Evolutionary conservation across 1,284 basidiomycete species (phyloP).

Genomic region (Singerocomus inundabilis): DNA sequence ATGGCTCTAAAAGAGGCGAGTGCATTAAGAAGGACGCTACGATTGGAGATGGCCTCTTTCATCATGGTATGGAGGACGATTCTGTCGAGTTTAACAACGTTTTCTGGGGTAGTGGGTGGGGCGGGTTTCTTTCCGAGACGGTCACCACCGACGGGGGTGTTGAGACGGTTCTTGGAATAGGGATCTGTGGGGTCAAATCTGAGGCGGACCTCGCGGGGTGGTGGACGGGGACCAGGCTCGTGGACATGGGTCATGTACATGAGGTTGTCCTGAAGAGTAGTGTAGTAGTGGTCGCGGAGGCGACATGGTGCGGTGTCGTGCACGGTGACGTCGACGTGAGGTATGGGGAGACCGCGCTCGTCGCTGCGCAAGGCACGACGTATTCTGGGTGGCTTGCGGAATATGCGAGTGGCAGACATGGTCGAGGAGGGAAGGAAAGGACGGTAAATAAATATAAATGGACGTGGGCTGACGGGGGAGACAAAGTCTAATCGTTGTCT

Average conservation of each 20-base stretch:
- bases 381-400: constrained; percentile 48
- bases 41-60: constrained; percentile 76
- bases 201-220: constrained; percentile 59
- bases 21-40: constrained; percentile 76
- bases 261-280: constrained; percentile 81
- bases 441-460: constrained; percentile 2
- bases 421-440: background rate
- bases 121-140: constrained; percentile 65
- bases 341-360: constrained; percentile 58
- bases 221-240: constrained; percentile 50
- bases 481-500: background rate
- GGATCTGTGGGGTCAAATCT: constrained; percentile 78
- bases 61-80: constrained; percentile 85
- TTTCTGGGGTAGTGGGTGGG: constrained; percentile 60
- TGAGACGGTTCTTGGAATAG: constrained; percentile 72
- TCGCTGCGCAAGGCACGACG: constrained; percentile 48
- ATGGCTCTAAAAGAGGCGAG: constrained; percentile 89
- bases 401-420: constrained; percentile 36
- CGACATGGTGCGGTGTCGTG: constrained; percentile 77
- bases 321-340: constrained; percentile 59
- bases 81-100: constrained; percentile 75
- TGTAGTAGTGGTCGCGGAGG: constrained; percentile 82
- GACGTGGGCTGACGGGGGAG: constrained; percentile 4
- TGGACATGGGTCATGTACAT: constrained; percentile 97
- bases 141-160: constrained; percentile 72